Conservation (phyloP, 345 rosid species). For the Kandelia obovata region DNA sequence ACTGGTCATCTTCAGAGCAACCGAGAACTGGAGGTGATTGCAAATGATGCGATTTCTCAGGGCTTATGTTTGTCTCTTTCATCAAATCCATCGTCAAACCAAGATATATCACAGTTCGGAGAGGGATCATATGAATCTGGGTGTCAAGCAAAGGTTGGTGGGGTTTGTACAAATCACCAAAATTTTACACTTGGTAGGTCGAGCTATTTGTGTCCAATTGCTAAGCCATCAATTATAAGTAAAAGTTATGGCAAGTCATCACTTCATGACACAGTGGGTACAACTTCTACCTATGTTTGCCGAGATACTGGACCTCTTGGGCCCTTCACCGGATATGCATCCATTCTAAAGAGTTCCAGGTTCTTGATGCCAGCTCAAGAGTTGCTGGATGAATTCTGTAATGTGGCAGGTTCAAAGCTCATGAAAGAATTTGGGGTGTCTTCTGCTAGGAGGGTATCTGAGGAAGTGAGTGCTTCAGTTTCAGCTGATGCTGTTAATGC, state of each 20-base stretch:
- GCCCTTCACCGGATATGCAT: constrained; percentile 71
- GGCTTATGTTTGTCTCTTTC: constrained; percentile 56
- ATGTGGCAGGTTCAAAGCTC: constrained; percentile 12
- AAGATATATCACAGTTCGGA: constrained; percentile 17
- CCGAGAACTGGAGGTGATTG: constrained; percentile 9
- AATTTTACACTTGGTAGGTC: constrained; percentile 17
- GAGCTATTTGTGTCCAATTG: constrained; percentile 11
- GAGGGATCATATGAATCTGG: constrained; percentile 18
- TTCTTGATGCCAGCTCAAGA: constrained; percentile 57
- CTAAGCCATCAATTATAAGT: constrained; percentile 22
- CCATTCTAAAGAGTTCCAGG: constrained; percentile 53
- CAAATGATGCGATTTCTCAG: constrained; percentile 26
- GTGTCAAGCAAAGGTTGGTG: constrained; percentile 10
- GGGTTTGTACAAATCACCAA: constrained; percentile 15
- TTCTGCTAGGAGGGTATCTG: constrained; percentile 14
- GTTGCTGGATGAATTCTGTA: constrained; percentile 44
- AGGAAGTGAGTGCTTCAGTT: constrained; percentile 23
- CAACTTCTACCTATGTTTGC: constrained; percentile 20
- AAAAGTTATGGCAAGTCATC: constrained; percentile 34
- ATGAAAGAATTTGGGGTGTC: constrained; percentile 4
- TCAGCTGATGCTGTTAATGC: constrained; percentile 14
- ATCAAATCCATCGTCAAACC: constrained; percentile 31
- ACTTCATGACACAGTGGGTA: constrained; percentile 23
- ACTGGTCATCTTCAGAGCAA: constrained; percentile 10
- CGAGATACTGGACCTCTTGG: constrained; percentile 56